Base-by-base conservation (phyloP, 768 basidiomycete genomes). In the Termitomyces sp. region DNA sequence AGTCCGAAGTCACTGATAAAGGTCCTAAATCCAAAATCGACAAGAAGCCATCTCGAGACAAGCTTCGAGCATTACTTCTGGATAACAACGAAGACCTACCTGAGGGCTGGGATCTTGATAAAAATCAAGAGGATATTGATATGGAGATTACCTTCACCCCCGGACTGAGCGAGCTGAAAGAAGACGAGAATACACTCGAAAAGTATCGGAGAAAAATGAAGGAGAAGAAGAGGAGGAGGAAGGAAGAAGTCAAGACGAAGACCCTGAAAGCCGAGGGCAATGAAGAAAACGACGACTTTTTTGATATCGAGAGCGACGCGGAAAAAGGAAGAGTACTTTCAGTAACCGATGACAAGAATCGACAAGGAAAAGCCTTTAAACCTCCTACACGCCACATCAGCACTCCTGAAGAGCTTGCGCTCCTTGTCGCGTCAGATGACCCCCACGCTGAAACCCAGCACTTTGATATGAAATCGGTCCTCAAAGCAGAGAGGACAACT, bases 111-210 rank as follows among this genome's bases (percentile, higher is more conserved):
- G 84, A 84, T 42, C 75, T 76, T 27, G 74, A 72, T 3, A 76
- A 71, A 42, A 75, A 69, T 20, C 75, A 72, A 42, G 77, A 72
- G 46, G 85, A 88, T 64, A 81, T 87, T 9, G 93, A 95, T 58
- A 91, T 99, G 91, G 89, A 98, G 74, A 89, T 99, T 67, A 98
- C 96, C 0, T 98, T 99, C 71, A 87, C 83, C 16, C 93, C 97
- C 2, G 96, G 88, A 5, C 75, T 98, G 41, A 86, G 78, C 58
- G 82, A 78, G 51, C 69, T 72, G 61, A 81, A 78, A 63, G 76
- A 70, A 20, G 77, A 76, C 16, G 88, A 96, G 76, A 98, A 91
- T 5, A 91, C 93, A 1, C 72, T 98, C 36, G 93, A 95, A 68
- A 86, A 75, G 66, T 99, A 99, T 72, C 88, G 91, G 71, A 77